These are phyloP conservation scores for Ophiocordyceps sinensis DNA, from an alignment of 2,329 filamentous ascomycete genomes.

Conservation along the genomic window DNA sequence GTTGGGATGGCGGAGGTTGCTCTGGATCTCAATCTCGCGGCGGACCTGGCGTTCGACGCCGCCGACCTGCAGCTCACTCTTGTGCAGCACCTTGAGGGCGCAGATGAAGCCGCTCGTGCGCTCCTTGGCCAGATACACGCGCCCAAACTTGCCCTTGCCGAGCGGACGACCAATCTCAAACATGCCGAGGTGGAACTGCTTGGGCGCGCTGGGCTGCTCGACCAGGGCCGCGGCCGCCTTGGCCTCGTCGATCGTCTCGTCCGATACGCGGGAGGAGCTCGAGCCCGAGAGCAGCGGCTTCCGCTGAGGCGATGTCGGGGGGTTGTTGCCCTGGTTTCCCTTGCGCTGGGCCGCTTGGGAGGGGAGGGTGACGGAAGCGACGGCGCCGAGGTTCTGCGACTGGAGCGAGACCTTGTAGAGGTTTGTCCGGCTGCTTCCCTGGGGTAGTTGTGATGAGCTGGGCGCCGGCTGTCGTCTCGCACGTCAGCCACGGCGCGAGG, in stretches of 20 bases:
- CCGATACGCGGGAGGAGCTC: conserved; percentile 17
- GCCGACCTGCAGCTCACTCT: conserved; percentile 52
- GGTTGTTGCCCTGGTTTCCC: conserved; percentile 12
- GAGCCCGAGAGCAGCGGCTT: conserved; percentile 31
- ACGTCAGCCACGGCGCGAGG: too few species aligned
- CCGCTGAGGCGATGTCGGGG: conserved; percentile 34
- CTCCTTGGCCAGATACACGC: conserved; percentile 58
- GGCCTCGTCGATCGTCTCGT: conserved; percentile 37
- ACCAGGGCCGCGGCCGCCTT: conserved; percentile 40
- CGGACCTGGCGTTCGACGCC: conserved; percentile 57
- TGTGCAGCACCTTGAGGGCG: conserved; percentile 58
- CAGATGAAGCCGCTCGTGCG: conserved; percentile 53
- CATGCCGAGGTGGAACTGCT: conserved; percentile 69
- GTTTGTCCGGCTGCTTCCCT: conserved; percentile 55
- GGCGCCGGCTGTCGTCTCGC: conserved; percentile 4
- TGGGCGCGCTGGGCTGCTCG: conserved; percentile 41
- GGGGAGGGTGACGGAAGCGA: conserved; percentile 51
- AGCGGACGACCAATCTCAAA: conserved; percentile 63
- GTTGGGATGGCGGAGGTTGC: conserved; percentile 56
- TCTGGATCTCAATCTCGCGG: conserved; percentile 61
- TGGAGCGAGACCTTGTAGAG: conserved; percentile 78
- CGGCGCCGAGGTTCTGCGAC: conserved; percentile 54
- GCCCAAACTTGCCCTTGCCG: conserved; percentile 60
- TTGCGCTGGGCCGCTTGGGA: conserved; percentile 49
- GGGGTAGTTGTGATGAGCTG: conserved; percentile 26